These are phyloP conservation scores for Claviceps sorghi DNA, from an alignment of 2,329 filamentous ascomycete species.

Conservation along the genomic window DNA sequence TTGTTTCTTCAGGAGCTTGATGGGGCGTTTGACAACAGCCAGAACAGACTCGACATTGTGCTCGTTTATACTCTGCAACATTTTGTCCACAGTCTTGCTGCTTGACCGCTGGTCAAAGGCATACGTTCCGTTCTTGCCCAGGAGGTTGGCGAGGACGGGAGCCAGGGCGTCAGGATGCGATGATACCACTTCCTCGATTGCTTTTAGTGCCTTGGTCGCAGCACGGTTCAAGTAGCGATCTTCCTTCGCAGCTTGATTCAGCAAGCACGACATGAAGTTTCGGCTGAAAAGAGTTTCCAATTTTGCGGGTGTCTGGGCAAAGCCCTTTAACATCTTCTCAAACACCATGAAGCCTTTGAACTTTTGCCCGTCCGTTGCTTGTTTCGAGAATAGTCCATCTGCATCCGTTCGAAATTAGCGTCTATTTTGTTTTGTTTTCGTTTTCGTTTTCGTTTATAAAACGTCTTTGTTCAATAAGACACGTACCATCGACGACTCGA, in stretches of 20 bases:
- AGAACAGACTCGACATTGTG: slow-evolving; percentile 41
- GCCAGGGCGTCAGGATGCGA: slow-evolving; percentile 44
- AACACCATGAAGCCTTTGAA: slow-evolving; percentile 85
- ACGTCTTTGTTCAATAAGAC: neutral
- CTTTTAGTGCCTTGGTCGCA: slow-evolving; percentile 60
- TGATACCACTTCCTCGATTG: slow-evolving; percentile 51
- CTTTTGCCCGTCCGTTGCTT: slow-evolving; percentile 76
- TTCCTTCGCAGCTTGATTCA: slow-evolving; percentile 66
- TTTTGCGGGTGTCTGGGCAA: slow-evolving; percentile 30
- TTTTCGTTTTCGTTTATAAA: neutral
- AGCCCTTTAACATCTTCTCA: slow-evolving; percentile 51
- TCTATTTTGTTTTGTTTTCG: neutral
- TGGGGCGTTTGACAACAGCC: slow-evolving; percentile 30
- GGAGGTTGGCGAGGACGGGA: slow-evolving; percentile 49
- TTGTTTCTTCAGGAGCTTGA: slow-evolving; percentile 16
- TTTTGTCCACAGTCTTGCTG: slow-evolving; percentile 66
- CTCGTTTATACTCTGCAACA: slow-evolving; percentile 46
- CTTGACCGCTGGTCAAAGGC: slow-evolving; percentile 80
- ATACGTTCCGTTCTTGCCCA: slow-evolving; percentile 54
- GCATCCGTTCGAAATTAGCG: slow-evolving; percentile 11
- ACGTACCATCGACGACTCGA: slow-evolving; percentile 69
- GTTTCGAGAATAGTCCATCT: slow-evolving; percentile 74
- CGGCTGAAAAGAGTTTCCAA: slow-evolving; percentile 57
- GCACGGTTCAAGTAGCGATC: slow-evolving; percentile 70
- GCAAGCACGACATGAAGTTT: slow-evolving; percentile 67